Percentiles rank a stretch among this genome's conserved stretches.
These are phyloP conservation scores for Curvularia eragrostidis DNA, from an alignment of 2,329 filamentous ascomycete genomes.

Conservation along the genomic window DNA sequence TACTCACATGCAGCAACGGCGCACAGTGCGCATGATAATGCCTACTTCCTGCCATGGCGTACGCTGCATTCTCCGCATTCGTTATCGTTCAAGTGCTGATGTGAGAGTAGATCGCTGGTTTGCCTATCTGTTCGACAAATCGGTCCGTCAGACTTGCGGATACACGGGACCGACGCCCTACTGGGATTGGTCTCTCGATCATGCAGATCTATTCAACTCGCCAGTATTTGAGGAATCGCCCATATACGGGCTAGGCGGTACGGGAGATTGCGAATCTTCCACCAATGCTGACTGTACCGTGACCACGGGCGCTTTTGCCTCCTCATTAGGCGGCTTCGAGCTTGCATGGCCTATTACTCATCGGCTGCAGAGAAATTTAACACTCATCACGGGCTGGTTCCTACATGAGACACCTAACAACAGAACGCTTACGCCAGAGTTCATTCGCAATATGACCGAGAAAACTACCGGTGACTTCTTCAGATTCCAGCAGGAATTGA, in stretches of 20 bases:
- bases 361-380: not conserved
- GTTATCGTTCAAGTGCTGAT: not conserved
- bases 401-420: not conserved
- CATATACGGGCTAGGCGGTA: not conserved
- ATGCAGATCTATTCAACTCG: not conserved
- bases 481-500: not conserved
- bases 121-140: not conserved
- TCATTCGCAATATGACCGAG: not conserved
- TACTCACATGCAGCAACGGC: not conserved
- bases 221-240: not conserved
- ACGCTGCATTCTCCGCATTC: not conserved
- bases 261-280: not conserved
- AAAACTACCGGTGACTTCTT: not conserved
- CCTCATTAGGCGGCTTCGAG: not conserved
- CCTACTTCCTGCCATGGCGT: not conserved
- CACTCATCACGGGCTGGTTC: not conserved
- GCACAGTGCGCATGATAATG: not conserved
- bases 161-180: not conserved
- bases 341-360: not conserved
- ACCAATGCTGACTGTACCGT: not conserved
- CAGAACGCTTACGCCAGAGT: not conserved
- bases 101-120: not conserved
- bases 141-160: not conserved
- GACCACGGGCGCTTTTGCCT: not conserved
- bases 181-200: not conserved